phyloP scores from a whole-genome alignment of 306 rosid species.

The Prunus dulcis region DNA sequence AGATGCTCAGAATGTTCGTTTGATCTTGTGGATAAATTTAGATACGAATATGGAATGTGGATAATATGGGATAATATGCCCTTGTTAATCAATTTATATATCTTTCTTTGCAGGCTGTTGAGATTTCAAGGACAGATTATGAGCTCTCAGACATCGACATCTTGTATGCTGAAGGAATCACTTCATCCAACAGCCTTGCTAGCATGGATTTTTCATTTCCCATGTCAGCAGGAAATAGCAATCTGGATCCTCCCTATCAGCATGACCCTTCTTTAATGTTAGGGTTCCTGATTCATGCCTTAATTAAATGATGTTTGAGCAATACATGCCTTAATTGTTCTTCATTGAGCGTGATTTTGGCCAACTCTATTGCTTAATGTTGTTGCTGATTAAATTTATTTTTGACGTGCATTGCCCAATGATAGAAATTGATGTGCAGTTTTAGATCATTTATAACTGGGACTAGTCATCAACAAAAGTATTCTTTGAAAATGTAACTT shows the following conservation, averaged over 20 bases:
- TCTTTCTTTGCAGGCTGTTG: constrained; percentile 52
- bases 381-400: background rate
- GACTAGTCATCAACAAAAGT: background rate
- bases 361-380: constrained; percentile 4
- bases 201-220: constrained; percentile 62
- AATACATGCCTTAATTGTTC: background rate
- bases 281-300: constrained; percentile 2
- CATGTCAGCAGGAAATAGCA: constrained; percentile 25
- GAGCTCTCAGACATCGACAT: constrained; percentile 70
- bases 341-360: background rate
- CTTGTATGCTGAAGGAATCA: constrained; percentile 72
- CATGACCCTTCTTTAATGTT: constrained; percentile 53
- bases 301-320: background rate
- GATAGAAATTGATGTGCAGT: background rate
- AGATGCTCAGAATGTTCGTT: background rate
- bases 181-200: constrained; percentile 50
- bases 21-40: constrained; percentile 1
- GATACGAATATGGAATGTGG: constrained; percentile 13
- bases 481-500: background rate
- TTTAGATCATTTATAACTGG: background rate
- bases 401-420: background rate
- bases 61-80: constrained; percentile 5
- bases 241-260: constrained; percentile 31
- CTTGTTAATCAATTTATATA: background rate
- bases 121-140: constrained; percentile 55